Evolutionary conservation across 495 filamentous ascomycete species (phyloP), one percentile per base, ranked within the genome.

Genomic region (Lasiosphaeria miniovina): DNA sequence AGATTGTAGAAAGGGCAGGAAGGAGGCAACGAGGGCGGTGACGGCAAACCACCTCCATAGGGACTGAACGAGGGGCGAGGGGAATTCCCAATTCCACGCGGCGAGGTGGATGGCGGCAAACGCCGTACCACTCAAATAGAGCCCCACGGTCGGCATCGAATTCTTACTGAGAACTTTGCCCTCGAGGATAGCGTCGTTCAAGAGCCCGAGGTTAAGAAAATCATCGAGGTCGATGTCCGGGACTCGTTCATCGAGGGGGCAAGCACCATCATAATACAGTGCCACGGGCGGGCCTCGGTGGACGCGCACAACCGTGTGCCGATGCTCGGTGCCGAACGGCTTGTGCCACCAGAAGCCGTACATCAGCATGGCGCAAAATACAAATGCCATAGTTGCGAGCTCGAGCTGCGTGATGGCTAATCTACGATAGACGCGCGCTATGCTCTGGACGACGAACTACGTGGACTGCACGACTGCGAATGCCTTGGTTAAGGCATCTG

Each of bases 261-360:
- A 46, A 14, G 1, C 5, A 11, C 0, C 43, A 46, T 46, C 4
- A n/a, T 46, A n/a, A 1, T 46, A n/a, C 43, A 2, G 43, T 7
- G 1, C 43, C 43, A 5, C 12, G 12, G 4, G 12, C 43, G 4
- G 6, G 6, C 0, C 5, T 11, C 4, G 6, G 43, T n/a, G 40
- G 40, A n/a, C 61, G 11, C 12, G 40, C 4, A 49, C 12, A 45
- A 17, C 12, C 38, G 9, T n/a, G 45, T 24, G 58, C 50, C 50
- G 58, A 46, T 54, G 32, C 31, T 55, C 54, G 36, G 64, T 59
- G 40, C 70, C 64, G 51, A 74, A 67, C 1, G 74, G 76, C 57
- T 79, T 77, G 36, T 71, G 11, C 40, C 67, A 63, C 76, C 75
- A 78, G 6, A 73, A 34, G 0, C 58, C 6, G 60, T 75, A 78